Base-by-base conservation (phyloP, 768 basidiomycete species). In the Amanita subjunquillea region DNA sequence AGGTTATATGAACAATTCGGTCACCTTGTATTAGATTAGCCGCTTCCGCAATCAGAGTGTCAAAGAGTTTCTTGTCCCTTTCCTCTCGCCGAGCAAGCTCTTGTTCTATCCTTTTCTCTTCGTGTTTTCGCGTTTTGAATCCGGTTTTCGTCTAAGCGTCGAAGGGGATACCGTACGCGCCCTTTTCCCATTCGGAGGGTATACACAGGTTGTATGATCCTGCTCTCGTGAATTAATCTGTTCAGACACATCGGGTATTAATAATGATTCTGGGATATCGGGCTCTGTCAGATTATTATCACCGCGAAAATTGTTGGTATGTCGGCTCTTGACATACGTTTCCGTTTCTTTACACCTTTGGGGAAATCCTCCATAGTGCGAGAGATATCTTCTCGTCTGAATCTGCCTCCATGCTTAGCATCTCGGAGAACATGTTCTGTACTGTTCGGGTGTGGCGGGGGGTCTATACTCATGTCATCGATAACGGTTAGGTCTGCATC, bases 381-480 rank as follows among this genome's bases (percentile, higher is more conserved):
- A 36, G 23, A 23, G 9, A 22, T 25, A 6, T 22, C 36, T 38
- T 34, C 12, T 10, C 20, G 47, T 48, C 20, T 2, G 34, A n/a
- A 48, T 23, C 17, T 3, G 29, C 17, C 17, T 36, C 32, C 17
- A 8, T 36, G 30, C 22, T 7, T 20, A 9, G 30, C 34, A 9
- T 32, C 29, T 22, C 12, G 25, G 13, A n/a, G 15, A 6, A 3
- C 27, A 13, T 15, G 13, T 6, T 5, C 29, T 36, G 32, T 12
- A 6, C 25, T 29, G 44, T 48, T 39, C 27, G 40, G 10, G 40
- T 45, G 54, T 25, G 55, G 57, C 39, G 57, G 62, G 54, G 77
- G 73, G 46, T 72, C 70, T 13, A 76, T 59, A 5, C 77, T 56
- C 76, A 83, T 80, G 40, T 71, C 69, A 50, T 77, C 73, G 10